Percentiles rank a stretch among this genome's conserved stretches.
Conservation (phyloP, 2,329 filamentous ascomycete genomes). For the Xylaria sp. region DNA sequence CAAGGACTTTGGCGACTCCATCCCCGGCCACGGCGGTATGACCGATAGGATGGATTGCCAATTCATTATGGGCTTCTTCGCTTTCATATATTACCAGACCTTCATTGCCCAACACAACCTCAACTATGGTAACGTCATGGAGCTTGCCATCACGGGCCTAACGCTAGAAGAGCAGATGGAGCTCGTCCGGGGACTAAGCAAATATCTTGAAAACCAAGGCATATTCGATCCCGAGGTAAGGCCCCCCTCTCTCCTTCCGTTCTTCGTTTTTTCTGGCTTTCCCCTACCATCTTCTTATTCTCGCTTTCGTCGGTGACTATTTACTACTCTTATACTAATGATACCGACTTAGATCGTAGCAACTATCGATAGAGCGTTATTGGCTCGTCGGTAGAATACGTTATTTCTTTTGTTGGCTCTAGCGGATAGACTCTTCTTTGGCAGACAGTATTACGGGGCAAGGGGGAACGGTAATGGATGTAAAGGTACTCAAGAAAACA, state of each 20-base stretch:
- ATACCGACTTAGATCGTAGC: slow-evolving; percentile 46
- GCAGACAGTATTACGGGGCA: slow-evolving; percentile 17
- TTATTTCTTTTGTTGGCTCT: slow-evolving; percentile 8
- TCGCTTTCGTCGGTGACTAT: not conserved
- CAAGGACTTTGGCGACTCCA: slow-evolving; percentile 99
- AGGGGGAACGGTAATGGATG: slow-evolving; percentile 2
- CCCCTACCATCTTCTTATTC: not conserved
- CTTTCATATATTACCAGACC: slow-evolving; percentile 98
- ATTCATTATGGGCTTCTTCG: slow-evolving; percentile 99
- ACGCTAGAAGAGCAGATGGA: slow-evolving; percentile 90
- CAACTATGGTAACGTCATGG: slow-evolving; percentile 86
- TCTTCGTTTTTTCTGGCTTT: not conserved
- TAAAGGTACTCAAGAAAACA: slow-evolving; percentile 11
- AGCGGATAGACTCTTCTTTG: slow-evolving; percentile 19
- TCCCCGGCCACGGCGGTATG: slow-evolving; percentile 96
- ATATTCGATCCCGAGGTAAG: slow-evolving; percentile 55
- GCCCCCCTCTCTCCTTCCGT: not conserved
- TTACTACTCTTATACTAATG: not conserved
- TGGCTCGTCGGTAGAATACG: slow-evolving; percentile 41
- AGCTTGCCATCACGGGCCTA: slow-evolving; percentile 90
- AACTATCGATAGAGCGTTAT: slow-evolving; percentile 51
- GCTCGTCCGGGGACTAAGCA: slow-evolving; percentile 72
- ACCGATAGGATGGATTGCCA: slow-evolving; percentile 99
- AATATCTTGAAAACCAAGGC: slow-evolving; percentile 75
- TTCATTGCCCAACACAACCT: slow-evolving; percentile 93